phyloP scores from a whole-genome alignment of 164 flowering plant genomes.

The Vitis cinerea region DNA sequence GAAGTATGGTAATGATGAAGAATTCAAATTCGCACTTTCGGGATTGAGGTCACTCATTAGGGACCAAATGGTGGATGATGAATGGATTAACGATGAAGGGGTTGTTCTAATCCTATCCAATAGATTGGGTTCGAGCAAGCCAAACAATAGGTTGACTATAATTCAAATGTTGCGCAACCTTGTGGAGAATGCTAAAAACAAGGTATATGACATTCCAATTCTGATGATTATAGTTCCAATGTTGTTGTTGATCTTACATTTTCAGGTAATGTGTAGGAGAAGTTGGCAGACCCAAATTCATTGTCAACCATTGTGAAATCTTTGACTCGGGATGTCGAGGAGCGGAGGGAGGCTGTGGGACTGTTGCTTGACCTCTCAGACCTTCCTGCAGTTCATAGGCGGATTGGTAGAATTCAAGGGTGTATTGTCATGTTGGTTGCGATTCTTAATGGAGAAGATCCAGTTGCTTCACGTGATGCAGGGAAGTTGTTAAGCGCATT shows the following conservation, averaged over 20 bases:
- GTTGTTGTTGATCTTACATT: constrained; percentile 4
- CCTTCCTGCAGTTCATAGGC: constrained; percentile 40
- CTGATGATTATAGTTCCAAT: neutral
- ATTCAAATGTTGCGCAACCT: constrained; percentile 47
- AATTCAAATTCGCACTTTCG: constrained; percentile 39
- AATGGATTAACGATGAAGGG: constrained; percentile 51
- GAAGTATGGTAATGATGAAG: constrained; percentile 52
- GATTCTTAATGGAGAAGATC: constrained; percentile 63
- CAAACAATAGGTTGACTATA: constrained; percentile 34
- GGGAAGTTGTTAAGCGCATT: constrained; percentile 50
- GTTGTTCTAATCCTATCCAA: constrained; percentile 47
- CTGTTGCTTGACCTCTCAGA: constrained; percentile 56
- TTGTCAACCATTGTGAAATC: constrained; percentile 64
- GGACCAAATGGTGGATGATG: constrained; percentile 23
- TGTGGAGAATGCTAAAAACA: constrained; percentile 36
- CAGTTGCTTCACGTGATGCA: constrained; percentile 57
- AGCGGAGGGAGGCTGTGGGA: constrained; percentile 78
- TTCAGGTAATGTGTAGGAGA: constrained; percentile 56
- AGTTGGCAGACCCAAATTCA: constrained; percentile 51
- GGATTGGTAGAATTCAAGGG: constrained; percentile 78
- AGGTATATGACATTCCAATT: constrained; percentile 29
- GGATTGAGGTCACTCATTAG: constrained; percentile 32
- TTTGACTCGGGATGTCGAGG: constrained; percentile 61
- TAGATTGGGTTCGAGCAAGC: constrained; percentile 49
- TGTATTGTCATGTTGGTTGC: constrained; percentile 87